Conservation (phyloP, 208 protist genomes). For the Leishmania tarentolae region DNA sequence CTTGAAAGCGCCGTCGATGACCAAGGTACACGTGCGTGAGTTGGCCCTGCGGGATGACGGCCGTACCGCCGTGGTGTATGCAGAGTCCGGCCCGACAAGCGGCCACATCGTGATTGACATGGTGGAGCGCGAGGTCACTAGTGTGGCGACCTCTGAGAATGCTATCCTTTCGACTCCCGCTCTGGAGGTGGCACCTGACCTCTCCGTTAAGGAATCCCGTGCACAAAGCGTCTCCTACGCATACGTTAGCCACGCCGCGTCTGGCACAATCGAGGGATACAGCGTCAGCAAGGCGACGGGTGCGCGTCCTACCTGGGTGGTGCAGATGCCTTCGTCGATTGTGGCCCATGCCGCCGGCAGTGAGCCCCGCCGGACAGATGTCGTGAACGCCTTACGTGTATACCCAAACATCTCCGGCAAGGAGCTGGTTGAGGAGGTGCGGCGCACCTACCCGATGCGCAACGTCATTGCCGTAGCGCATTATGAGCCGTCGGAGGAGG, state of each 20-base stretch:
- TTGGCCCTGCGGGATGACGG: slow-evolving; percentile 30
- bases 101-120: slow-evolving; percentile 30
- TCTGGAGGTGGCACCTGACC: slow-evolving; percentile 44
- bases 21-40: slow-evolving; percentile 42
- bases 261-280: slow-evolving; percentile 63
- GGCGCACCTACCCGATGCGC: slow-evolving; percentile 76
- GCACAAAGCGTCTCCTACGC: slow-evolving; percentile 30
- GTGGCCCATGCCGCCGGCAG: slow-evolving; percentile 69
- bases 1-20: slow-evolving; percentile 45
- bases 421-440: slow-evolving; percentile 75
- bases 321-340: slow-evolving; percentile 64
- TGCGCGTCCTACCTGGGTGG: slow-evolving; percentile 52
- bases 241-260: slow-evolving; percentile 43
- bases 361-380: slow-evolving; percentile 52
- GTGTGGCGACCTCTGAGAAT: slow-evolving; percentile 13
- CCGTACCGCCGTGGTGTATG: slow-evolving; percentile 27
- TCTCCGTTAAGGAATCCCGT: slow-evolving; percentile 40
- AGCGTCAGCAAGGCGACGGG: slow-evolving; percentile 30
- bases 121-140: slow-evolving; percentile 13
- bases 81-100: slow-evolving; percentile 13
- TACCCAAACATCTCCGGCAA: slow-evolving; percentile 71
- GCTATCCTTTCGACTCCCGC: slow-evolving; percentile 18
- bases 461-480: slow-evolving; percentile 85
- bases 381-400: slow-evolving; percentile 77
- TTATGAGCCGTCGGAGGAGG: slow-evolving; percentile 64